Evolutionary conservation across 805 yeast genomes (phyloP), one percentile per base, ranked within the genome.

Genomic region (Teunomyces lycoperdinae): DNA sequence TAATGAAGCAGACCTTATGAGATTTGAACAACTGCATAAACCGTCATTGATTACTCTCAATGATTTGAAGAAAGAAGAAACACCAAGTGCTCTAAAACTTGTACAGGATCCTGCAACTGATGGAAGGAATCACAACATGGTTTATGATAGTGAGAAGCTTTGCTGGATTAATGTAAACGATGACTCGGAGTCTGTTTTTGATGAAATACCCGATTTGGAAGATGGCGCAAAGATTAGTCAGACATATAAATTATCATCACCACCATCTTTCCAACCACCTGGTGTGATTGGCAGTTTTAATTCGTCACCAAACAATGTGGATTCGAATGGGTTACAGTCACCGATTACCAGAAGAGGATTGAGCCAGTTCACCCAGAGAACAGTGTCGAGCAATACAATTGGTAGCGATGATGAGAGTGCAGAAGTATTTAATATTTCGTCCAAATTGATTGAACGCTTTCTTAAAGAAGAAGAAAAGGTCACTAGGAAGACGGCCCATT

Each of bases 121-220:
- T 20, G 30, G 27, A 11, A 65, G 70, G 5, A 71, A 65, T 9
- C 60, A 68, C 13, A 61, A 78, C 52, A 84, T 84, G 89, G 68
- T 74, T 26, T 84, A 80, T 58, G 87, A 83, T 58, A 73, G 78
- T 8, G 78, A 75, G 27, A 75, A 76, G 33, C 60, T 81, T 60
- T 60, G 80, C 50, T 84, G 89, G 89, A 71, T 81, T n/a, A 79
- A 77, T 52, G 51, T 75, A 38, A 67, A 63, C 29, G 60, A 61
- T 30, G 60, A 61, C 1, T 77, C 74, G 4, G 67, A 64, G 29
- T 46, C 59, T 33, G 78, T 81, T 3, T 79, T 82, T 52, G 74
- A 68, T 34, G 81, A 74, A 39, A 64, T 80, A 44, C 80, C 79
- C 7, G 84, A 79, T 52, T 61, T 71, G 38, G 62, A 55, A 4